Conservation (phyloP, 1,284 basidiomycete genomes). For the Puccinia triticina region DNA sequence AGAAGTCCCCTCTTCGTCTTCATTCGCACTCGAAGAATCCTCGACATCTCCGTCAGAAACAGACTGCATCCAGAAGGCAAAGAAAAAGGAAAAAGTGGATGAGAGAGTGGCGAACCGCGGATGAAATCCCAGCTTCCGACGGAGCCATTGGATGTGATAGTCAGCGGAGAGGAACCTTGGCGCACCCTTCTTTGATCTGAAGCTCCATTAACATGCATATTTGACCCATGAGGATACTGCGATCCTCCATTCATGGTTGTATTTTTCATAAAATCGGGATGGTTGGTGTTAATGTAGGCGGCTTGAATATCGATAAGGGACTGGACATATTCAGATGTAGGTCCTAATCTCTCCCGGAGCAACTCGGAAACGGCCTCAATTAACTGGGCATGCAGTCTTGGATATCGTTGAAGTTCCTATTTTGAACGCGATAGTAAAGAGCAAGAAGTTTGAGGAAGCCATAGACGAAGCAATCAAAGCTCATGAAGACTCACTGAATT, state of each 20-base stretch:
- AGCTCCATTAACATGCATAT: conserved; percentile 32
- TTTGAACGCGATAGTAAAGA: not conserved
- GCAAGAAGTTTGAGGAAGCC: not conserved
- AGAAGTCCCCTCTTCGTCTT: conserved; percentile 42
- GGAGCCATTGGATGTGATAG: conserved; percentile 41
- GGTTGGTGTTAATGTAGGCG: conserved; percentile 98
- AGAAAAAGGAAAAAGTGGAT: conserved; percentile 14
- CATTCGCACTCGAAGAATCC: conserved; percentile 47
- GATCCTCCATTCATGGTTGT: conserved; percentile 65
- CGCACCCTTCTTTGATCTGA: conserved; percentile 51
- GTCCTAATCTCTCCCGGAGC: conserved; percentile 88
- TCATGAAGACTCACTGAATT: conserved; percentile 68
- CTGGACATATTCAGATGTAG: conserved; percentile 93
- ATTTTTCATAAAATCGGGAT: conserved; percentile 81
- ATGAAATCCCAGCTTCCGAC: conserved; percentile 45
- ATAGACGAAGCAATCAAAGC: not conserved
- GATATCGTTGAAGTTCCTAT: conserved; percentile 96
- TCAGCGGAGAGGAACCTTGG: conserved; percentile 42
- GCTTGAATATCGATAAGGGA: conserved; percentile 96
- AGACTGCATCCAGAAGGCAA: conserved; percentile 36
- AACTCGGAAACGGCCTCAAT: conserved; percentile 98
- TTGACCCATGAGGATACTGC: conserved; percentile 59
- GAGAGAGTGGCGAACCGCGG: conserved; percentile 43
- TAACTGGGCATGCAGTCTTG: conserved; percentile 85
- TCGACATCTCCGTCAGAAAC: conserved; percentile 50